Conservation (phyloP, 2,329 filamentous ascomycete species). For the Xylariaceae sp. region DNA sequence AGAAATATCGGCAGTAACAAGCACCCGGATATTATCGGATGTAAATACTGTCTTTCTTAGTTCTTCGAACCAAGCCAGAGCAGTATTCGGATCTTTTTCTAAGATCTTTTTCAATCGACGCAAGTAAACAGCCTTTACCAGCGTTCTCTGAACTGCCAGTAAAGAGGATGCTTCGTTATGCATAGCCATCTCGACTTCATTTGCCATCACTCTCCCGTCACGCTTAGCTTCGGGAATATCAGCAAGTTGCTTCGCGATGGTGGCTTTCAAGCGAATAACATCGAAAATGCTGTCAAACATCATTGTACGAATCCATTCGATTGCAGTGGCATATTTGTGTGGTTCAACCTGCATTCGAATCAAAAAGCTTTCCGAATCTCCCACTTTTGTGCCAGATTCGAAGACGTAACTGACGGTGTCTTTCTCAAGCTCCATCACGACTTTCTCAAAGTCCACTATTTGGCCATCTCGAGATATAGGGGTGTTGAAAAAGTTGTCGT, state of each 20-base stretch:
- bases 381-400: constrained; percentile 62
- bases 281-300: constrained; percentile 91
- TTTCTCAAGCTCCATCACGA: constrained; percentile 84
- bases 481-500: constrained; percentile 91
- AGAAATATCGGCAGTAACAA: constrained; percentile 77
- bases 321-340: constrained; percentile 77
- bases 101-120: constrained; percentile 80
- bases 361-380: constrained; percentile 76
- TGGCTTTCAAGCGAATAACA: constrained; percentile 57
- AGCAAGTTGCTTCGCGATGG: constrained; percentile 75
- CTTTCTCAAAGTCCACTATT: constrained; percentile 80
- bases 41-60: constrained; percentile 74
- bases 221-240: constrained; percentile 92
- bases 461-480: constrained; percentile 75
- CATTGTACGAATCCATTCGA: constrained; percentile 80
- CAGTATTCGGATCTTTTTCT: constrained; percentile 67
- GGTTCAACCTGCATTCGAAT: constrained; percentile 83
- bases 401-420: constrained; percentile 85
- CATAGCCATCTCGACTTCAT: constrained; percentile 68
- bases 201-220: constrained; percentile 66
- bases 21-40: constrained; percentile 78
- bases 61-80: constrained; percentile 73
- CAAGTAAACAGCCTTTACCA: constrained; percentile 84
- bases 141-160: constrained; percentile 70
- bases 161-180: constrained; percentile 76